These are phyloP conservation scores for Boletus pseudopeckii DNA, from an alignment of 768 basidiomycete genomes.

Conservation along the genomic window DNA sequence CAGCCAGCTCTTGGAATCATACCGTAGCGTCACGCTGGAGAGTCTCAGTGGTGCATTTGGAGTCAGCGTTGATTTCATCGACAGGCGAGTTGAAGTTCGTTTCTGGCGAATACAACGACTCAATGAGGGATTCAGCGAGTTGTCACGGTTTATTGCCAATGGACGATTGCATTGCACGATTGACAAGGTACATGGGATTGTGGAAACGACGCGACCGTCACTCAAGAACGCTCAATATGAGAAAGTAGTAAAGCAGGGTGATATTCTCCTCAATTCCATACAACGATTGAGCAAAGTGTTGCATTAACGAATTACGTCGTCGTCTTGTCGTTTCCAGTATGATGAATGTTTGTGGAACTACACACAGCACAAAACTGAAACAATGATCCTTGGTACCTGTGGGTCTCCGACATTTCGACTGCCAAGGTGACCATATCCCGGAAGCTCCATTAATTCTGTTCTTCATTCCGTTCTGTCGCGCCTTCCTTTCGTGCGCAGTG, in stretches of 20 bases:
- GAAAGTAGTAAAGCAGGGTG: constrained; percentile 89
- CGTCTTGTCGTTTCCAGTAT: background rate
- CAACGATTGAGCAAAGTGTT: constrained; percentile 91
- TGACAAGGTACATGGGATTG: constrained; percentile 92
- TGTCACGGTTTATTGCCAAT: constrained; percentile 87
- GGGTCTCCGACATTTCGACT: no score
- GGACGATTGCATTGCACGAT: constrained; percentile 84
- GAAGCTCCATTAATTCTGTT: no score
- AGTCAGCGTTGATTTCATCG: constrained; percentile 83
- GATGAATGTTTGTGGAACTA: background rate
- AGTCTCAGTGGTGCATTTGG: constrained; percentile 86
- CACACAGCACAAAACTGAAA: background rate
- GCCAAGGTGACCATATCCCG: no score
- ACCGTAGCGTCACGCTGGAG: constrained; percentile 84
- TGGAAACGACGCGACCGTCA: constrained; percentile 81
- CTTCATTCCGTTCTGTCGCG: no score
- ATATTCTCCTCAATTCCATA: constrained; percentile 81
- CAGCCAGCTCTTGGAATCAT: constrained; percentile 85
- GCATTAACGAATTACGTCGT: constrained; percentile 33
- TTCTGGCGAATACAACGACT: background rate
- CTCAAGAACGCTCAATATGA: constrained; percentile 87
- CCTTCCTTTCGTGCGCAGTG: no score
- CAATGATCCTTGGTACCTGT: no score
- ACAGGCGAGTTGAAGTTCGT: constrained; percentile 53
- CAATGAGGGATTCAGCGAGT: constrained; percentile 55